phyloP scores from a whole-genome alignment of 768 basidiomycete genomes.

The Auriscalpium orientale region DNA sequence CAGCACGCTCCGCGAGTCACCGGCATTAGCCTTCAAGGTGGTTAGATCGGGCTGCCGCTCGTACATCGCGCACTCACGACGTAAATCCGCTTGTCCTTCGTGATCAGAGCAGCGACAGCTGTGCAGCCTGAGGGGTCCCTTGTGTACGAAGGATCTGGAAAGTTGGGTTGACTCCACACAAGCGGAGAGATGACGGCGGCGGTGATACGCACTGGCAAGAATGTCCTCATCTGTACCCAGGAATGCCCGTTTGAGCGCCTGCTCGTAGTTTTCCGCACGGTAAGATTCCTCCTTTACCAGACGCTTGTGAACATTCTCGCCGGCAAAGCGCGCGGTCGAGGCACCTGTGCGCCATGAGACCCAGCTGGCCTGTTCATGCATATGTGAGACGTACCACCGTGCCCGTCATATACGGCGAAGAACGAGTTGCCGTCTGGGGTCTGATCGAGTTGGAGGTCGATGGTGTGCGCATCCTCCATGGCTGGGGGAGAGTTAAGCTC shows the following conservation, averaged over 20 bases:
- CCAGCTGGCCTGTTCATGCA: not conserved
- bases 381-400: conserved; percentile 63
- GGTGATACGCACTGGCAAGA: conserved; percentile 54
- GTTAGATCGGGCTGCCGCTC: not conserved
- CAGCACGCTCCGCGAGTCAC: conserved; percentile 90
- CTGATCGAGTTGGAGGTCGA: conserved; percentile 61
- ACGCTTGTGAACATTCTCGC: conserved; percentile 74
- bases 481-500: conserved; percentile 39
- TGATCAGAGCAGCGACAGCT: conserved; percentile 82
- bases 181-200: not conserved
- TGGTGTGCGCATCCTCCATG: conserved; percentile 95
- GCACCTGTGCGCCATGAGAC: conserved; percentile 42
- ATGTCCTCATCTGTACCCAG: conserved; percentile 93
- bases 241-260: conserved; percentile 82
- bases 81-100: conserved; percentile 68
- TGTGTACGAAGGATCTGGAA: conserved; percentile 71
- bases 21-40: conserved; percentile 79
- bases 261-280: conserved; percentile 57
- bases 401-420: conserved; percentile 97
- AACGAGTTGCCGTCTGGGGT: conserved; percentile 54
- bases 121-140: conserved; percentile 96
- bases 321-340: conserved; percentile 81
- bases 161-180: not conserved
- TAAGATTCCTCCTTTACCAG: conserved; percentile 69
- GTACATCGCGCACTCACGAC: conserved; percentile 45